Base-by-base conservation (phyloP, 306 rosid genomes). In the Quercus glauca region DNA sequence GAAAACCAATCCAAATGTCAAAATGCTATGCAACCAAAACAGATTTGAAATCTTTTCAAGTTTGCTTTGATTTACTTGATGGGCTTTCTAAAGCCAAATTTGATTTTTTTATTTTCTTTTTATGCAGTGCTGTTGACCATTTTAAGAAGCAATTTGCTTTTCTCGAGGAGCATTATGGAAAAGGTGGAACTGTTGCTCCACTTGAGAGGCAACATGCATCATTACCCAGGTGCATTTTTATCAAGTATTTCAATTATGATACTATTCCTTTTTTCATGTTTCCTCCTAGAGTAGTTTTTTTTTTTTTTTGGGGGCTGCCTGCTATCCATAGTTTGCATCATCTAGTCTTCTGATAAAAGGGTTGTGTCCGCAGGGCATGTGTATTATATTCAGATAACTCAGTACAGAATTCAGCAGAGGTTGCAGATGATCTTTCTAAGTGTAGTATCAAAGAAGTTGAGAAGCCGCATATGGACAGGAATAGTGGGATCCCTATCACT, bases 181-280 rank as follows among this genome's bases (percentile, higher is more conserved):
- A 92, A 83, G 97, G 97, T 23, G 87, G 91, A 76, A 82, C 87
- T 41, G 99, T 86, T 73, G 77, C 87, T 75, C 96, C 99, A 12
- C 99, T 91, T 25, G 98, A 91, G 91, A 89, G 99, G 83, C 97
- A 93, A 61, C 99, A 95, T 78, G 99, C 99, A 73, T 95, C 99
- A 9, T 87, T 95, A 68, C 99, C 99, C 21, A 90, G 99, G 99
- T 93, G 79, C 78, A 28, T 56, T 78, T 70, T 51, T 81, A 41
- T 19, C 15, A 61, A 63, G 55, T 57, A 31, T 67, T 29, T 29
- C 18, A 6, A 19, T 67, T 21, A 31, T 59, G 18, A 13, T 81
- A 35, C 35, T 10, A 11, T 33, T 73, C 35, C n/a, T 33, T 6
- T 6, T 64, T 60, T 52, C 67, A 25, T 71, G 49, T 37, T 20